A percentile compares a stretch with the other conserved stretches of the same genome.
Evolutionary conservation across 2,329 filamentous ascomycete species (phyloP).

Genomic region (Colletotrichum filicis): DNA sequence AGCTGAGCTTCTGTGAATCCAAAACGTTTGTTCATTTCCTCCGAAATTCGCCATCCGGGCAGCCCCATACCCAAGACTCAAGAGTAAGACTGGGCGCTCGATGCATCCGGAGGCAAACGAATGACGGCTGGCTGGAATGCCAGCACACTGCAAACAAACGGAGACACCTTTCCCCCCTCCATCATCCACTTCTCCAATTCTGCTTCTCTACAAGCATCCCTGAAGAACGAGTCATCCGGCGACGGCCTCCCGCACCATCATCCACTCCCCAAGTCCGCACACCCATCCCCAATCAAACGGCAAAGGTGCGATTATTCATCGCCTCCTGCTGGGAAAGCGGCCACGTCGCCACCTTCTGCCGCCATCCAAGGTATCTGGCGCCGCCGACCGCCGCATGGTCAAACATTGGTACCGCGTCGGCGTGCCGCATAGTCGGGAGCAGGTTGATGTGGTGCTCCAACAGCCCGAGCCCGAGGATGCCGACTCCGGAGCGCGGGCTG

Average conservation of each 20-base stretch:
- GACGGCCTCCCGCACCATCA: not conserved
- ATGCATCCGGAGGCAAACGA: conserved; percentile 32
- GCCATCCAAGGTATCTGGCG: conserved; percentile 39
- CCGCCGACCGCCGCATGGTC: conserved; percentile 14
- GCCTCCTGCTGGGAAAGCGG: conserved; percentile 41
- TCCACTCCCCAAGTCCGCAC: not conserved
- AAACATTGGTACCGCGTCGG: conserved; percentile 43
- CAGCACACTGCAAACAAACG: conserved; percentile 26
- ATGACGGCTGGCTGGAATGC: conserved; percentile 10
- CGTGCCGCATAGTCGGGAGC: conserved; percentile 40
- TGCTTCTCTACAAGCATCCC: not conserved
- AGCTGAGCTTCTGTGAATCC: not conserved
- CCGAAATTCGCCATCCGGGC: conserved; percentile 1
- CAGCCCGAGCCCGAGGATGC: conserved; percentile 41
- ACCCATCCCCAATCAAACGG: conserved; percentile 7
- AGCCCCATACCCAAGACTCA: not conserved
- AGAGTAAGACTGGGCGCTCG: not conserved
- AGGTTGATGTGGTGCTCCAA: conserved; percentile 44
- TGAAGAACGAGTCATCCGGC: conserved; percentile 22
- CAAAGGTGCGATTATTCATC: conserved; percentile 18
- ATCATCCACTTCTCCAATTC: conserved; percentile 3
- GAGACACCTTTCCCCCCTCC: not conserved
- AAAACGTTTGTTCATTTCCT: not conserved
- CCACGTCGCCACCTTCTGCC: conserved; percentile 46
- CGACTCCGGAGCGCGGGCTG: conserved; percentile 38